A percentile compares a stretch with the other conserved stretches of the same genome.
Conservation (phyloP, 768 basidiomycete species). For the Podaxis sp. region DNA sequence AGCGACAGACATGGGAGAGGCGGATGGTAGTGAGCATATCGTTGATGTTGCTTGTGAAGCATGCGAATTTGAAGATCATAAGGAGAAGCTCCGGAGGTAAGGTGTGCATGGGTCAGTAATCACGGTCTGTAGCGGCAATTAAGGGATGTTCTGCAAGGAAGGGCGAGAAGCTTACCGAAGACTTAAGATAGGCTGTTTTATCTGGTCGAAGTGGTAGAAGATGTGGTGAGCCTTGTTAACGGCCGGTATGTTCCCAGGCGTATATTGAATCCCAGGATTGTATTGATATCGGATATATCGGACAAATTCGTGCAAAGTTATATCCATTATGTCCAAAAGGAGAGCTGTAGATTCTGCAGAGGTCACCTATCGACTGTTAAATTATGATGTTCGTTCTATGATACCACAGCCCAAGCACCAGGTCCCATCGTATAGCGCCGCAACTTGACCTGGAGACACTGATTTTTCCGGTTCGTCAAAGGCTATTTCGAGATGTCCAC, state of each 20-base stretch:
- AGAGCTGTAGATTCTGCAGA: neutral
- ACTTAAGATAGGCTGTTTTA: neutral
- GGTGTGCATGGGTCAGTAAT: neutral
- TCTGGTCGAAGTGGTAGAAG: neutral
- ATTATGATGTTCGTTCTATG: slow-evolving; percentile 37
- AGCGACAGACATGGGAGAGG: slow-evolving; percentile 13
- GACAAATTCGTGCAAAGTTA: slow-evolving; percentile 2
- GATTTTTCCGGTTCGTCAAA: slow-evolving; percentile 64
- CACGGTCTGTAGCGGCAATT: neutral
- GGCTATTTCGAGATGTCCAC: slow-evolving; percentile 38
- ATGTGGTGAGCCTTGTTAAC: neutral
- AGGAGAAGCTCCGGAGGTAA: slow-evolving; percentile 15
- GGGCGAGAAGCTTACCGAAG: neutral
- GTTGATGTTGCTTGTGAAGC: slow-evolving; percentile 1
- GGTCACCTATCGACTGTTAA: neutral
- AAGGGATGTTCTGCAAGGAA: neutral
- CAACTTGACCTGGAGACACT: slow-evolving; percentile 80
- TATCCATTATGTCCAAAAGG: neutral
- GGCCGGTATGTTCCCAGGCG: slow-evolving; percentile 12
- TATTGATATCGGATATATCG: slow-evolving; percentile 7
- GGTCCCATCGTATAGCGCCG: slow-evolving; percentile 66
- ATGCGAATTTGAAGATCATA: slow-evolving; percentile 15
- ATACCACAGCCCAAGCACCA: slow-evolving; percentile 86
- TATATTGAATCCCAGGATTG: slow-evolving; percentile 11
- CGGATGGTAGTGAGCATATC: slow-evolving; percentile 11